Evolutionary conservation across 2,329 filamentous ascomycete genomes (phyloP).

Genomic region (Aspergillus pseudonomiae): DNA sequence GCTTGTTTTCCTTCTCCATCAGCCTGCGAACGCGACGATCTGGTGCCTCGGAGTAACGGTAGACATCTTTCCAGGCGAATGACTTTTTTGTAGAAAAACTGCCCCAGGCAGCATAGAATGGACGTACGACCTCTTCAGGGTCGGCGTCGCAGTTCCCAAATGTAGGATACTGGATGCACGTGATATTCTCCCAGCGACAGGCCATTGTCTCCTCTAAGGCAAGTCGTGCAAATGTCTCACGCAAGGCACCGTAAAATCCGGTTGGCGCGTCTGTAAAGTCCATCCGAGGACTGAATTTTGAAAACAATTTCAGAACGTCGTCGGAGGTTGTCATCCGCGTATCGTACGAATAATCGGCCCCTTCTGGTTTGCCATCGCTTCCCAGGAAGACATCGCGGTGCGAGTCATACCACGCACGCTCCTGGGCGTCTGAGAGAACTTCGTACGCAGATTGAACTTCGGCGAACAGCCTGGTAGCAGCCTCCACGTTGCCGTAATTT

Average conservation of each 20-base stretch:
- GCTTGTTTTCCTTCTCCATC: constrained; percentile 96
- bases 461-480: constrained; percentile 82
- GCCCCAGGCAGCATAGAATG: constrained; percentile 81
- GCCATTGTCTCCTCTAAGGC: constrained; percentile 78
- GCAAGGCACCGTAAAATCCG: constrained; percentile 83
- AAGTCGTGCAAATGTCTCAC: constrained; percentile 77
- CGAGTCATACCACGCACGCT: constrained; percentile 96
- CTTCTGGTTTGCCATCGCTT: constrained; percentile 54
- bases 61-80: constrained; percentile 88
- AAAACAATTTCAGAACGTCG: constrained; percentile 76
- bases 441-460: constrained; percentile 93
- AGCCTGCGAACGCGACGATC: constrained; percentile 79
- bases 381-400: constrained; percentile 83
- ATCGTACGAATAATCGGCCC: constrained; percentile 65
- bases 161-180: constrained; percentile 70
- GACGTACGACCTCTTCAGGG: constrained; percentile 75
- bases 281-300: constrained; percentile 76
- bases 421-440: constrained; percentile 92
- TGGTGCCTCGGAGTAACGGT: constrained; percentile 80
- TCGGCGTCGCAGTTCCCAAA: constrained; percentile 78
- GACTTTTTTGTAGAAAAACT: constrained; percentile 81
- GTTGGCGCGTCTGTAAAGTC: constrained; percentile 77
- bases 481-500: constrained; percentile 83
- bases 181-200: constrained; percentile 66
- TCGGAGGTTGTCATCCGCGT: constrained; percentile 77